Evolutionary conservation across 345 rosid genomes (phyloP), one percentile per base, ranked within the genome.

Genomic region (Lepidium aucheri): DNA sequence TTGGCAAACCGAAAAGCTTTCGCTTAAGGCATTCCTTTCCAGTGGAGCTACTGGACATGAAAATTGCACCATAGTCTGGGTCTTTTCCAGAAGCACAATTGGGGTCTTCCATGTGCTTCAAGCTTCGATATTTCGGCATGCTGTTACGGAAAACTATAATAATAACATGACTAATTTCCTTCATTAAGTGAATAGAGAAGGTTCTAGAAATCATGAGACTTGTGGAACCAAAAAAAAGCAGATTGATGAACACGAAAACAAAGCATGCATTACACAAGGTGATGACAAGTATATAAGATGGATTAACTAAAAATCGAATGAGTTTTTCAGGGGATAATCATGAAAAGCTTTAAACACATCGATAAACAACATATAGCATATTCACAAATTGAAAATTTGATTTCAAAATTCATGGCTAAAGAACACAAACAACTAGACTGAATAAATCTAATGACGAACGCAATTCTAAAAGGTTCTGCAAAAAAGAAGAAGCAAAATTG

Each of bases 61-160:
- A 86, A 40, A 89, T 89, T 0, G 96, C 96, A 33, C 94, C 90
- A 64, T 44, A 76, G 3, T 78, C 78, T 0, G 94, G 90, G 44
- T 35, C 30, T 43, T 56, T 39, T 34, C 94, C 90, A 53, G 52
- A 51, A 56, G 45, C 55, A 36, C 56, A 14, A 44, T 56, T 43
- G 60, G 54, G 49, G 53, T 53, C 50, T 41, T 44, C 63, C 62
- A 56, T 47, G 56, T 35, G 54, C 67, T 62, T 58, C 83, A 66
- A 74, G 35, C 62, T 51, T 65, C 28, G 52, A 66, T 69, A 34
- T 32, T 40, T 59, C 0, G 54, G n/a, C 73, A 69, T 42, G 41
- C 87, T 77, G 77, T 57, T 53, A 72, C 69, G 50, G 67, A 68
- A 56, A 80, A 72, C 49, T 63, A 73, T 34, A 44, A 60, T 8